phyloP scores from a whole-genome alignment of 208 protist species.

The Trypanosoma scelopori region DNA sequence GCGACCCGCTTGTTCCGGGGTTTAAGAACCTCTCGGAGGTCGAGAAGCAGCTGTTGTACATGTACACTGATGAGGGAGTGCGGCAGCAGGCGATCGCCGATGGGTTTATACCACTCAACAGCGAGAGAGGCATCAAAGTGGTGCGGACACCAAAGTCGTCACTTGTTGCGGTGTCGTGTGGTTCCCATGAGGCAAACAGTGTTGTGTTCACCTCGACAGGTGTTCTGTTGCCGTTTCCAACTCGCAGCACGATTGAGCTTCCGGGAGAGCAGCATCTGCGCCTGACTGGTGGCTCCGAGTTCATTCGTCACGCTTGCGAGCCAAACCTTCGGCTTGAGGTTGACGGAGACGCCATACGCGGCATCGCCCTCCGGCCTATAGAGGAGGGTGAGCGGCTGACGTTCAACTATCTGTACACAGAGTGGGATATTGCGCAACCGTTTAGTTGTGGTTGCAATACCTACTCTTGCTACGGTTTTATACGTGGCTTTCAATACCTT shows the following conservation, averaged over 20 bases:
- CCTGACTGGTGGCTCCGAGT: conserved; percentile 75
- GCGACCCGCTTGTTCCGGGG: conserved; percentile 13
- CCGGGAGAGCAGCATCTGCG: conserved; percentile 69
- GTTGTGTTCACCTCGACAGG: conserved; percentile 73
- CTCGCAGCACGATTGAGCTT: conserved; percentile 79
- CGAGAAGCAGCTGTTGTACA: conserved; percentile 65
- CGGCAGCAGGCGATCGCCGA: conserved; percentile 65
- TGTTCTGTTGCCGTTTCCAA: conserved; percentile 69
- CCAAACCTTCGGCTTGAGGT: conserved; percentile 85
- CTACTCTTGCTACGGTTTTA: conserved; percentile 79
- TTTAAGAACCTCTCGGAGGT: conserved; percentile 63
- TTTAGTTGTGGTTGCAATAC: conserved; percentile 82
- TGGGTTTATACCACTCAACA: conserved; percentile 62
- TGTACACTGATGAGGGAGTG: conserved; percentile 77
- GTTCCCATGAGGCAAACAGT: conserved; percentile 37
- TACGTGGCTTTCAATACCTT: conserved; percentile 79
- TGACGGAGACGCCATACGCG: conserved; percentile 55
- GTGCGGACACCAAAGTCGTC: conserved; percentile 33
- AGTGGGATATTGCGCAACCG: conserved; percentile 82
- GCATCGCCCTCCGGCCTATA: conserved; percentile 73
- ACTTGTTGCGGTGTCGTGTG: conserved; percentile 44
- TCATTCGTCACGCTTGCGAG: conserved; percentile 79
- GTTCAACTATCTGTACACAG: conserved; percentile 87
- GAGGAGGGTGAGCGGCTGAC: conserved; percentile 70
- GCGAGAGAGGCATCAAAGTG: conserved; percentile 54